phyloP scores from a whole-genome alignment of 1,284 basidiomycete species.

The Ceratobasidium sp. region DNA sequence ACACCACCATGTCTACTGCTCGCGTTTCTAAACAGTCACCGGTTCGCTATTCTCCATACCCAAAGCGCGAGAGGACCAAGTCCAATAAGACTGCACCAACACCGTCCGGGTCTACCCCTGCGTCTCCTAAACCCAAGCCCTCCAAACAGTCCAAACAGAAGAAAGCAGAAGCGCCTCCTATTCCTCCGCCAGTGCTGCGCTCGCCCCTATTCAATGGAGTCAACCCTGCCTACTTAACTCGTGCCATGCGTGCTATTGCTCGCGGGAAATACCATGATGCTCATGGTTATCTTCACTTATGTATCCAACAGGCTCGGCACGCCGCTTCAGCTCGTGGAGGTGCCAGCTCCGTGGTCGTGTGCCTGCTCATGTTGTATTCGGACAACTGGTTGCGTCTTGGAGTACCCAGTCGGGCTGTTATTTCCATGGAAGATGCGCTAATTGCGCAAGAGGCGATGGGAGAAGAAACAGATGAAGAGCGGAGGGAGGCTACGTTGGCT shows the following conservation, averaged over 20 bases:
- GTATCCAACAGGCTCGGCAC: slow-evolving; percentile 22
- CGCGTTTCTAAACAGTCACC: not conserved
- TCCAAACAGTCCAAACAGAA: not conserved
- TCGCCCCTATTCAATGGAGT: slow-evolving; percentile 34
- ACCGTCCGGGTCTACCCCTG: not conserved
- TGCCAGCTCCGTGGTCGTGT: slow-evolving; percentile 27
- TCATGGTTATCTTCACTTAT: slow-evolving; percentile 32
- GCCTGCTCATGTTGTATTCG: slow-evolving; percentile 36
- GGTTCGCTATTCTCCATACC: slow-evolving; percentile 9
- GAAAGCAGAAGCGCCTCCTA: not conserved
- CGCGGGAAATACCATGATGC: slow-evolving; percentile 23
- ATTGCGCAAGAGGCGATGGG: slow-evolving; percentile 24
- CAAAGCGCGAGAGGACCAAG: slow-evolving; percentile 22
- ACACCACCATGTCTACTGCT: not conserved
- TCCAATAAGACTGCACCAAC: slow-evolving; percentile 11
- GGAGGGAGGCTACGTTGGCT: slow-evolving; percentile 21
- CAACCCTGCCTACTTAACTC: slow-evolving; percentile 25
- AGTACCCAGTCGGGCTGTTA: slow-evolving; percentile 20
- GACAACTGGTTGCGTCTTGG: slow-evolving; percentile 39
- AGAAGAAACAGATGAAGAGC: slow-evolving; percentile 21
- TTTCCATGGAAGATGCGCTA: slow-evolving; percentile 24
- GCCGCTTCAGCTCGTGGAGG: slow-evolving; percentile 17
- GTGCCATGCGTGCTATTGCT: slow-evolving; percentile 29
- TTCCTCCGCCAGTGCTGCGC: not conserved
- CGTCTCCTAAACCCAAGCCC: slow-evolving; percentile 7